A percentile compares a stretch with the other conserved stretches of the same genome.
These are phyloP conservation scores for Solanum hybrid DNA, from an alignment of 305 asterid species.

Conservation along the genomic window DNA sequence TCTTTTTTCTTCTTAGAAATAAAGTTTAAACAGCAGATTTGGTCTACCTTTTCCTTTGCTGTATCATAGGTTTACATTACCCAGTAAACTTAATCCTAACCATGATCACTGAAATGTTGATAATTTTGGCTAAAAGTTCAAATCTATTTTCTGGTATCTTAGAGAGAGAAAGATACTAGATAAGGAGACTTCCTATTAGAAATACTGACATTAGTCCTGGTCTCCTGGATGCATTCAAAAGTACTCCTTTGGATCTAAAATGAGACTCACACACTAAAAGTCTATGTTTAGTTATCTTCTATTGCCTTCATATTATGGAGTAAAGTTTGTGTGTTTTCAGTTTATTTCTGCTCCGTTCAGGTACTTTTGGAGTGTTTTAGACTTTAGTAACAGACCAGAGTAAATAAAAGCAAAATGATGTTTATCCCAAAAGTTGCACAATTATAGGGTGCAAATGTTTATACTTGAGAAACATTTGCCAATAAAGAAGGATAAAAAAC, in stretches of 20 bases:
- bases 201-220: background rate
- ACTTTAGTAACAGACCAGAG: background rate
- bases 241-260: background rate
- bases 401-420: background rate
- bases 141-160: background rate
- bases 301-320: background rate
- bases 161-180: background rate
- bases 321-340: background rate
- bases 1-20: background rate
- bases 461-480: background rate
- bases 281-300: background rate
- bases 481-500: background rate
- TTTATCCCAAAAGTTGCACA: background rate
- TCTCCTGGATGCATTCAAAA: background rate
- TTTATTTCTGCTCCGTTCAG: background rate
- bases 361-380: background rate
- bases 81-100: background rate
- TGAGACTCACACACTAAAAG: background rate
- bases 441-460: background rate
- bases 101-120: background rate
- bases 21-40: background rate
- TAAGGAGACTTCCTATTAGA: background rate
- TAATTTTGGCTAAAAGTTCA: background rate
- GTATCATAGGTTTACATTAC: background rate
- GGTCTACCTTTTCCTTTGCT: background rate